These are phyloP conservation scores for Fusarium lateritium DNA, from an alignment of 2,329 filamentous ascomycete species.

Conservation along the genomic window DNA sequence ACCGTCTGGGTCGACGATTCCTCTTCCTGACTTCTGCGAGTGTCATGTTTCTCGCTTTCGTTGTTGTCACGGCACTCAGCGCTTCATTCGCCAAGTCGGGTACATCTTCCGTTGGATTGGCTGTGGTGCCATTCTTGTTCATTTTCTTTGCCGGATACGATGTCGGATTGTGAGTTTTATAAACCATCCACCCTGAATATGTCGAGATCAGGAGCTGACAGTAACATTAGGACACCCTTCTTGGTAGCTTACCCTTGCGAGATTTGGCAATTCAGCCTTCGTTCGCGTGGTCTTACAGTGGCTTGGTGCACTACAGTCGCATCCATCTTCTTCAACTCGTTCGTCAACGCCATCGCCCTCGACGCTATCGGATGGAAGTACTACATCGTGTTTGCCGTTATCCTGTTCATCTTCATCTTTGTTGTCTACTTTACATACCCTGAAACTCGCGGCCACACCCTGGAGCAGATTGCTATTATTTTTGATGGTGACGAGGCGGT, in stretches of 20 bases:
- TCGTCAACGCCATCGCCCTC: conserved; percentile 20
- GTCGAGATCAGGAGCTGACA: not conserved
- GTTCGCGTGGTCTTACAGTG: not conserved
- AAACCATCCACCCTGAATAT: not conserved
- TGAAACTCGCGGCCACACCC: not conserved
- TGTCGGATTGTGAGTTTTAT: conserved; percentile 5
- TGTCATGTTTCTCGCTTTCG: conserved; percentile 3
- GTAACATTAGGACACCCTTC: not conserved
- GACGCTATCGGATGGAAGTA: conserved; percentile 16
- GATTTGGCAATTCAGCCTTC: conserved; percentile 15
- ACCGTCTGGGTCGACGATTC: not conserved
- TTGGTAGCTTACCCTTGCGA: conserved; percentile 12
- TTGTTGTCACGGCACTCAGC: conserved; percentile 3
- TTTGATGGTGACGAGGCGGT: conserved; percentile 14
- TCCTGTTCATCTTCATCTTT: not conserved
- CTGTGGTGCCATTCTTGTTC: conserved; percentile 7
- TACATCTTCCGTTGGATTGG: not conserved
- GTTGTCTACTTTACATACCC: conserved; percentile 2
- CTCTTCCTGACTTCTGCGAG: conserved; percentile 2
- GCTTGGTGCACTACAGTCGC: not conserved
- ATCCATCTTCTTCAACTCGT: conserved; percentile 16
- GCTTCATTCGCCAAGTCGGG: not conserved
- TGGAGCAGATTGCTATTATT: conserved; percentile 20
- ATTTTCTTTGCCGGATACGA: conserved; percentile 20
- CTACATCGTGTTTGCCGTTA: conserved; percentile 7